Conservation (phyloP, 1,139 yeast genomes). For the Yueomyces sp. region DNA sequence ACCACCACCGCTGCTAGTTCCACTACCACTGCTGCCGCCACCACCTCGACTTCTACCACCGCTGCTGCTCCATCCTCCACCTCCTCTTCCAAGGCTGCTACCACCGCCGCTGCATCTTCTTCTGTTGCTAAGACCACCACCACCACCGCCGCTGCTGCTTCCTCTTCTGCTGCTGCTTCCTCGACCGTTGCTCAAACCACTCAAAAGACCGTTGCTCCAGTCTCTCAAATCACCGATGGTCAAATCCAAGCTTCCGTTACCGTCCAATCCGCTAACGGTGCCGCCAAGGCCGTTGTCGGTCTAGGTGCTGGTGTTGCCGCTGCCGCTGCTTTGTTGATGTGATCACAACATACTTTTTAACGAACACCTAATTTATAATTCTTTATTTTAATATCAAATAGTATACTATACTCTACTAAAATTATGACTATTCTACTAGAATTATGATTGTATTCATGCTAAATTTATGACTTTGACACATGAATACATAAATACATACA, state of each 20-base stretch:
- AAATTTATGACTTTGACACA: too few species aligned
- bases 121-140: neutral
- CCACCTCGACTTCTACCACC: neutral
- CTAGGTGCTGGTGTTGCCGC: conserved; percentile 4
- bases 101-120: neutral
- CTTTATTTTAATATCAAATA: too few species aligned
- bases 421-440: too few species aligned
- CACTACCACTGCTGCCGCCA: neutral
- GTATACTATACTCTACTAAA: too few species aligned
- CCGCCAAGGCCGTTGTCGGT: conserved; percentile 3
- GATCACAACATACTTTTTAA: neutral
- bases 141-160: neutral
- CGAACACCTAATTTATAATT: too few species aligned
- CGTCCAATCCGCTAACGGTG: conserved; percentile 4
- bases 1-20: neutral
- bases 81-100: neutral
- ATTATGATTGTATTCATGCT: too few species aligned
- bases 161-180: neutral
- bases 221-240: neutral
- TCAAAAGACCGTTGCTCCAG: neutral
- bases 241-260: neutral
- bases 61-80: neutral
- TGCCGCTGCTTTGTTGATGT: conserved; percentile 3
- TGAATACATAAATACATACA: too few species aligned
- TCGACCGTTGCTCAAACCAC: neutral